A percentile compares a stretch with the other conserved stretches of the same genome.
Conservation (phyloP, 2,329 filamentous ascomycete genomes). For the Thyridium curvatum region DNA sequence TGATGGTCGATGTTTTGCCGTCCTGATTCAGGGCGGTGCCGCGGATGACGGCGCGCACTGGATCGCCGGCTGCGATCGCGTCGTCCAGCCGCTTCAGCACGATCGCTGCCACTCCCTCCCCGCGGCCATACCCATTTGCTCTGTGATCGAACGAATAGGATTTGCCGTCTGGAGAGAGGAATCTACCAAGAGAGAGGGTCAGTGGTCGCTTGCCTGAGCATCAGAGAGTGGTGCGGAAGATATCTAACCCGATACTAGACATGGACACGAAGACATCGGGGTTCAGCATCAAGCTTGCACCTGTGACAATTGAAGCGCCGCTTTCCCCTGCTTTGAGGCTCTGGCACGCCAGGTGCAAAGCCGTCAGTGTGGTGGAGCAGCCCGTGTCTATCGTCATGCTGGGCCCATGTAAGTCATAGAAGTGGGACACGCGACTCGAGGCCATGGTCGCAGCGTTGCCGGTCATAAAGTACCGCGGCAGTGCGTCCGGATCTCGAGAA, state of each 20-base stretch:
- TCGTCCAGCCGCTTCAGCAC: constrained; percentile 40
- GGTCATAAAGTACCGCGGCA: too few relatives aligned
- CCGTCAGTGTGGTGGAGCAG: too few relatives aligned
- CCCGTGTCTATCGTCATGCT: not conserved
- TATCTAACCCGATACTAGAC: too few relatives aligned
- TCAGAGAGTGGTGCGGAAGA: too few relatives aligned
- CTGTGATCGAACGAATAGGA: too few relatives aligned
- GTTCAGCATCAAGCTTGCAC: constrained; percentile 6
- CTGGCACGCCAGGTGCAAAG: constrained; percentile 9
- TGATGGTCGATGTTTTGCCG: constrained; percentile 33
- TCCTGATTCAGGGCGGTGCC: constrained; percentile 34
- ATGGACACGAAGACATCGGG: constrained; percentile 11
- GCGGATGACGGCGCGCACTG: constrained; percentile 30
- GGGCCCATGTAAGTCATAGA: not conserved
- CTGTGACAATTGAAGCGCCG: constrained; percentile 1
- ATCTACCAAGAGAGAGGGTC: too few relatives aligned
- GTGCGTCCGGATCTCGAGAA: too few relatives aligned
- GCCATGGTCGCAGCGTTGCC: too few relatives aligned
- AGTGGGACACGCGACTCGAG: not conserved
- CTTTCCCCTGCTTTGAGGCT: constrained; percentile 7
- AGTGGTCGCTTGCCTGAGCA: too few relatives aligned
- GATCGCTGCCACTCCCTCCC: constrained; percentile 40
- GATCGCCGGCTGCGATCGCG: constrained; percentile 37
- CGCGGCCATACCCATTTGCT: constrained; percentile 40
- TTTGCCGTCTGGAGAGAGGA: constrained; percentile 14